A percentile compares a stretch with the other conserved stretches of the same genome.
phyloP scores from a whole-genome alignment of 371 early-diverging fungal genomes.

The Homolaphlyctis polyrhiza region DNA sequence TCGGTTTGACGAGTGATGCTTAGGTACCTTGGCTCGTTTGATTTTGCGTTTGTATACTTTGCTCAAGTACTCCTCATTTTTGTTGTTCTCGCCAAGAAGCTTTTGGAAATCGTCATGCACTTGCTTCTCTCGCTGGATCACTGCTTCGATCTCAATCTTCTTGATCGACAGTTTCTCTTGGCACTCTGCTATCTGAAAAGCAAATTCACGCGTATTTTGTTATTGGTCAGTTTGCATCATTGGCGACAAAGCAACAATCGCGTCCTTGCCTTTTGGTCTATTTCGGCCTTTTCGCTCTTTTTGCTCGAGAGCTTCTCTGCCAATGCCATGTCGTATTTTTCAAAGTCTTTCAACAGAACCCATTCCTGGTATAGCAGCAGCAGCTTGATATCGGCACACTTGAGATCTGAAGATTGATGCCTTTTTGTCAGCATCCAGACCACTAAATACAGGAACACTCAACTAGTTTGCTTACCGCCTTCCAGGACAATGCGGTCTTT shows the following conservation, averaged over 20 bases:
- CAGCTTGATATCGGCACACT: conserved; percentile 48
- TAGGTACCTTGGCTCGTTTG: conserved; percentile 34
- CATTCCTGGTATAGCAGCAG: conserved; percentile 49
- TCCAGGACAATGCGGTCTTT: conserved; percentile 39
- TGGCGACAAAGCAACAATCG: neutral
- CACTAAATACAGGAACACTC: no score
- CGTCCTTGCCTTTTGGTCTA: conserved; percentile 35
- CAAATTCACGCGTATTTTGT: neutral
- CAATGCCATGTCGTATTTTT: conserved; percentile 44
- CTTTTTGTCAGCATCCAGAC: no score
- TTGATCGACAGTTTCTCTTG: conserved; percentile 46
- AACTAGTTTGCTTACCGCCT: conserved; percentile 34
- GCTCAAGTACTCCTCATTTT: conserved; percentile 44
- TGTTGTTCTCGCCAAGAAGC: conserved; percentile 42
- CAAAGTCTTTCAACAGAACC: conserved; percentile 55
- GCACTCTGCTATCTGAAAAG: conserved; percentile 42
- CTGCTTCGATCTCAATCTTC: conserved; percentile 39
- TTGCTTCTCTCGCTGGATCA: conserved; percentile 34
- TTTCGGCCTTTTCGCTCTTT: conserved; percentile 39
- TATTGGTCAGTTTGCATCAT: neutral
- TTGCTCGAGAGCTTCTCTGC: conserved; percentile 42
- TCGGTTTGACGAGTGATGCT: neutral
- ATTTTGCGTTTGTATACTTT: conserved; percentile 52
- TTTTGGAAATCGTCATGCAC: conserved; percentile 40
- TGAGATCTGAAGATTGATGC: conserved; percentile 43